Percentiles rank a stretch among this genome's conserved stretches.
Evolutionary conservation across 176 grass and related monocot species (phyloP).

Genomic region (Ensete ventricosum): DNA sequence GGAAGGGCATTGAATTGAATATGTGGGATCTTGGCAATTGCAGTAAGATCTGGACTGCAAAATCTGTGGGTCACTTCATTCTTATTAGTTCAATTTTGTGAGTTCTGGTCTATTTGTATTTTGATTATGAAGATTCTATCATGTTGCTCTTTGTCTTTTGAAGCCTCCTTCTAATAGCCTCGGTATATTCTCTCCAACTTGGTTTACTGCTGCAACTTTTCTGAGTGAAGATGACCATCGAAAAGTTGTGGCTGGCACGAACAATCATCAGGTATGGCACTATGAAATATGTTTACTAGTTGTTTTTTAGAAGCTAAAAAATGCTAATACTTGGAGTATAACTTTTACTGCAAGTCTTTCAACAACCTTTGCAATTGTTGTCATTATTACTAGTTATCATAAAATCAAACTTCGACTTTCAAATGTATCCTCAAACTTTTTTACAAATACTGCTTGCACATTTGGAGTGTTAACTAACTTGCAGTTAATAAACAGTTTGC

Average conservation of each 20-base stretch:
- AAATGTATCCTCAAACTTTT: no score
- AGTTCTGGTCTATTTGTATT: neutral
- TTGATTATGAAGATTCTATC: conserved; percentile 20
- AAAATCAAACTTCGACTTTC: no score
- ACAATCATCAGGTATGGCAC: conserved; percentile 65
- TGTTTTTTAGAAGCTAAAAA: neutral
- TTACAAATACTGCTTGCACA: neutral
- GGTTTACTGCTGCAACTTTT: conserved; percentile 88
- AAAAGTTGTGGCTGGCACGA: conserved; percentile 80
- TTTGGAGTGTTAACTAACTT: neutral
- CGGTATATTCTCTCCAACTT: conserved; percentile 59
- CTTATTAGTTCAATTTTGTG: conserved; percentile 8
- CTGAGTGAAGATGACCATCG: conserved; percentile 89
- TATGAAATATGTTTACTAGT: neutral
- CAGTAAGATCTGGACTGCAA: conserved; percentile 78
- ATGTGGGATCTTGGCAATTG: conserved; percentile 74
- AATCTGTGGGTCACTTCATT: conserved; percentile 52
- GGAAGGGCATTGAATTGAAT: conserved; percentile 74
- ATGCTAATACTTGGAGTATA: neutral
- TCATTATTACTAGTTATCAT: no score
- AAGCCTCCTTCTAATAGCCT: conserved; percentile 76
- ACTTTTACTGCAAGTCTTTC: neutral
- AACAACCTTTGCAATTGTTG: no score
- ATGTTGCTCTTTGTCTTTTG: conserved; percentile 16
- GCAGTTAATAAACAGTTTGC: neutral